Evolutionary conservation across 2,329 filamentous ascomycete genomes (phyloP).

Genomic region (Pestalotiopsis sp.): DNA sequence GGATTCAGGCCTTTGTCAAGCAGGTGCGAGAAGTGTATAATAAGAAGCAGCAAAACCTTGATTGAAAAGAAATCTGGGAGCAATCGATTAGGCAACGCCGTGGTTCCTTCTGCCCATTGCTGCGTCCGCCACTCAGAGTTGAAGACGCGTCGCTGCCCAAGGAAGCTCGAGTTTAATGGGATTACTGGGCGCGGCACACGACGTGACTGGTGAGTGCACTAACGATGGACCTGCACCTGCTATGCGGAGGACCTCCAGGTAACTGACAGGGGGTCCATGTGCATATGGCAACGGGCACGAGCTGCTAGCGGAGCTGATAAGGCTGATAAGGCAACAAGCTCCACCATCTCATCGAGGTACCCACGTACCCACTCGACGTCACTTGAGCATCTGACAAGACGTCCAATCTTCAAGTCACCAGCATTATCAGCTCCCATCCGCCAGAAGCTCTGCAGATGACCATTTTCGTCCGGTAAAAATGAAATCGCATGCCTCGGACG

Average conservation of each 20-base stretch:
- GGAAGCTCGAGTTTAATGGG: constrained; percentile 9
- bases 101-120: not conserved
- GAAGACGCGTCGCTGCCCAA: constrained; percentile 26
- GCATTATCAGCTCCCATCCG: constrained; percentile 3
- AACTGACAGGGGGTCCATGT: not conserved
- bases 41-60: not conserved
- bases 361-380: constrained; percentile 20
- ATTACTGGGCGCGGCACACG: not conserved
- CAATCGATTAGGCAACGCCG: not conserved
- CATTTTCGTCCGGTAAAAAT: not conserved
- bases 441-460: not conserved
- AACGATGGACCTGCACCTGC: not conserved
- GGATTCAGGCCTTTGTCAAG: not conserved
- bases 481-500: not conserved
- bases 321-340: constrained; percentile 18
- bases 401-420: constrained; percentile 5
- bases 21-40: not conserved
- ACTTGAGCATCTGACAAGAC: constrained; percentile 17
- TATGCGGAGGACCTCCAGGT: not conserved
- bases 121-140: not conserved
- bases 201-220: not conserved
- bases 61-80: not conserved
- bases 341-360: constrained; percentile 7
- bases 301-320: constrained; percentile 17
- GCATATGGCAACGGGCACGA: not conserved